Conservation (phyloP, 805 yeast genomes). For the Candida jianshihensis region DNA sequence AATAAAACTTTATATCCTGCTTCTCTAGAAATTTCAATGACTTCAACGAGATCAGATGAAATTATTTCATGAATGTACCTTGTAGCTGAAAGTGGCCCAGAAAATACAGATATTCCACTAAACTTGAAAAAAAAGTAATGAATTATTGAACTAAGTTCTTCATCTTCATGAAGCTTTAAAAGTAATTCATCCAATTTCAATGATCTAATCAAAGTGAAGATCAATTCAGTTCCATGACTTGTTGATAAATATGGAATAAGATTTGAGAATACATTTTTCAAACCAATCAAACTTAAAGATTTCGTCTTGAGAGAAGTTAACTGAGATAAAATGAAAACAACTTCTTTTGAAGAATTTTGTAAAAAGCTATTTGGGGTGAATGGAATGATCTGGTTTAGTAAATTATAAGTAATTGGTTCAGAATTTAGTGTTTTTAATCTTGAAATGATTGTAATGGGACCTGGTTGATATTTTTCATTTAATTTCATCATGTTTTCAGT, state of each 20-base stretch:
- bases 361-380: constrained; percentile 9
- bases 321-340: constrained; percentile 3
- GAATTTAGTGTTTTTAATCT: constrained; percentile 9
- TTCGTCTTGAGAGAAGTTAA: constrained; percentile 1
- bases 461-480: constrained; percentile 9
- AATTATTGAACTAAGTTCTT: constrained; percentile 1
- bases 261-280: constrained; percentile 1
- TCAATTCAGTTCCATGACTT: constrained; percentile 8
- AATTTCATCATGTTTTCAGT: neutral
- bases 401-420: constrained; percentile 1
- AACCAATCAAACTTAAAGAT: too few relatives aligned
- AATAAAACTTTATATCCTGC: constrained; percentile 19
- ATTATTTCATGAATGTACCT: constrained; percentile 2
- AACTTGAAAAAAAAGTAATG: constrained; percentile 12
- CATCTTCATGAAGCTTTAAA: constrained; percentile 2
- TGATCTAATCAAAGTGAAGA: constrained; percentile 6
- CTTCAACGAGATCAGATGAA: constrained; percentile 10
- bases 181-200: constrained; percentile 6
- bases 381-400: constrained; percentile 14
- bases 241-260: constrained; percentile 5
- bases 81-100: too few relatives aligned
- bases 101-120: too few relatives aligned
- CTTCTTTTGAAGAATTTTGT: constrained; percentile 7
- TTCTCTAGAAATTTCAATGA: constrained; percentile 10
- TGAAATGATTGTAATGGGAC: constrained; percentile 18